Conservation (phyloP, 2,329 filamentous ascomycete species). For the Microdochium bolleyi region DNA sequence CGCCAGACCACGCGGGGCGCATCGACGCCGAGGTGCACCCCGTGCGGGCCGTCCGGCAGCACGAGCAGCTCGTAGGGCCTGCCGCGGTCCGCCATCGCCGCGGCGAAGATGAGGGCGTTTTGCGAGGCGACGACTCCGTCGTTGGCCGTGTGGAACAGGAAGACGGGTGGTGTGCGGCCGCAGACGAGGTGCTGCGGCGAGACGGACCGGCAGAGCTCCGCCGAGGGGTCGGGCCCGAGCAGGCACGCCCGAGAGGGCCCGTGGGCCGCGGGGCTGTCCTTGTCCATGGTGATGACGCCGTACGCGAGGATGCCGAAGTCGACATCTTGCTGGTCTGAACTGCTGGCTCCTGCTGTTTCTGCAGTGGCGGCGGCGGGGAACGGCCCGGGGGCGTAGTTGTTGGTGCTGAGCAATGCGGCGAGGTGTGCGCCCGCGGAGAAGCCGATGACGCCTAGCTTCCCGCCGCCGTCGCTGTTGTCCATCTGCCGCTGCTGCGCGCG, state of each 20-base stretch:
- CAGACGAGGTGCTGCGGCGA: conserved; percentile 16
- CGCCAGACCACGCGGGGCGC: background rate
- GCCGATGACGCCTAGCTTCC: conserved; percentile 14
- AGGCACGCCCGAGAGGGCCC: conserved; percentile 10
- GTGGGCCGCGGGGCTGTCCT: conserved; percentile 7
- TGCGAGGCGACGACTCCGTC: conserved; percentile 15
- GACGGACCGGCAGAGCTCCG: conserved; percentile 6
- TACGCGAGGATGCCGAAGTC: conserved; percentile 17
- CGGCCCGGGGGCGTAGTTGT: conserved; percentile 8
- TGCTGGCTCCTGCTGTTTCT: background rate
- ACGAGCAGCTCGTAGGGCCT: conserved; percentile 15
- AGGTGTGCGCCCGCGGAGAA: conserved; percentile 15
- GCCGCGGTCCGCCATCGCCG: conserved; percentile 12
- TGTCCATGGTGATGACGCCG: conserved; percentile 13
- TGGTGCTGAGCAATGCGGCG: conserved; percentile 5
- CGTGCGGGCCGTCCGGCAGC: conserved; percentile 18
- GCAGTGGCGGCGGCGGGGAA: no score
- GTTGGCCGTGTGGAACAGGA: conserved; percentile 24
- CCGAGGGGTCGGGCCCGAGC: conserved; percentile 8
- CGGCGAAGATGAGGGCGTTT: conserved; percentile 16
- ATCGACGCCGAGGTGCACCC: conserved; percentile 5
- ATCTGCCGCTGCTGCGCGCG: conserved; percentile 5
- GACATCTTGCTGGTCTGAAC: conserved; percentile 1
- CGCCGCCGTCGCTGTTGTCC: no score
- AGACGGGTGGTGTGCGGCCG: conserved; percentile 19